Conservation (phyloP, 176 grass and related monocot genomes). For the Oryza australiensis region DNA sequence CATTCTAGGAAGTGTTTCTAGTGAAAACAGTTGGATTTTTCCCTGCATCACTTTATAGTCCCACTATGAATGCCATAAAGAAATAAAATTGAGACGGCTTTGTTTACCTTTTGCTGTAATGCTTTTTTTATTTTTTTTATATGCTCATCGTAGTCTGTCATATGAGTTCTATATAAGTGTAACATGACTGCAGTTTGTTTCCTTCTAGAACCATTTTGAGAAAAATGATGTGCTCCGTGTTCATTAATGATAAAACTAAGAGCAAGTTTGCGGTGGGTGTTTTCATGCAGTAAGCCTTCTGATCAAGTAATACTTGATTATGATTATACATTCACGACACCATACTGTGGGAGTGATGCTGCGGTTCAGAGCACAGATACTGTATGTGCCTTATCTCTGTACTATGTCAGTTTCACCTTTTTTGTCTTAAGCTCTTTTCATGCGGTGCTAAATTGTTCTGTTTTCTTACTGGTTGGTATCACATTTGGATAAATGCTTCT, state of each 20-base stretch:
- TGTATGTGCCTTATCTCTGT: conserved; percentile 35
- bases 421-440: background rate
- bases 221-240: background rate
- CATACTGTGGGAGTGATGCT: conserved; percentile 71
- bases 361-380: conserved; percentile 23
- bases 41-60: conserved; percentile 8
- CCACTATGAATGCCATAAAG: background rate
- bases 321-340: conserved; percentile 95
- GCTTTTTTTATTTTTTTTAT: background rate
- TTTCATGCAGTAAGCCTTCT: conserved; percentile 78
- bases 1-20: conserved; percentile 9
- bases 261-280: background rate
- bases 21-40: background rate
- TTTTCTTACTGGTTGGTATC: background rate
- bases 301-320: conserved; percentile 95
- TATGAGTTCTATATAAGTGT: conserved; percentile 1
- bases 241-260: background rate
- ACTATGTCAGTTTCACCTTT: background rate
- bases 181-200: background rate
- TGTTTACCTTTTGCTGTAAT: background rate
- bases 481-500: background rate
- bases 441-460: background rate
- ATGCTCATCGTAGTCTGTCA: background rate
- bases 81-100: background rate
- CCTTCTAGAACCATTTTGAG: background rate